phyloP scores from a whole-genome alignment of 228 moss, liverwort and hornwort genomes.

The Sphagnum magellanicum region DNA sequence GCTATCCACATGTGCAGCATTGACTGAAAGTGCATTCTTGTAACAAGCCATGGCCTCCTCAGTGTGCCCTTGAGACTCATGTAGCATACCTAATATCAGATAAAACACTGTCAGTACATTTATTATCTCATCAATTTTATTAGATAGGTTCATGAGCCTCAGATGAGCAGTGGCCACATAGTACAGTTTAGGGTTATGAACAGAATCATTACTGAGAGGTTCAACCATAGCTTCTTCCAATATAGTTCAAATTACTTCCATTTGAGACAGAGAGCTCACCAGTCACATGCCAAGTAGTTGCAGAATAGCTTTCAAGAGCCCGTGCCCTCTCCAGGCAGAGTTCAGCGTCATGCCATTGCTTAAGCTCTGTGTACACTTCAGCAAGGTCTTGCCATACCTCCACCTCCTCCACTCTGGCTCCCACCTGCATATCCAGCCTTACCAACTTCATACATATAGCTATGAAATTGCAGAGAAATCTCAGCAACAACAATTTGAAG shows the following conservation, averaged over 20 bases:
- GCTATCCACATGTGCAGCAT: slow-evolving; percentile 58
- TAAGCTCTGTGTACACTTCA: slow-evolving; percentile 40
- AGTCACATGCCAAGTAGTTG: slow-evolving; percentile 53
- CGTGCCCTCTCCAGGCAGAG: slow-evolving; percentile 57
- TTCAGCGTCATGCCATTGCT: slow-evolving; percentile 59
- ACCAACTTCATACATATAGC: neutral
- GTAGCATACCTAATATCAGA: slow-evolving; percentile 42
- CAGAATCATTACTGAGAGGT: too few relatives aligned
- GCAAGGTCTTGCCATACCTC: slow-evolving; percentile 67
- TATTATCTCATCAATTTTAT: too few relatives aligned
- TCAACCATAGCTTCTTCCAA: too few relatives aligned
- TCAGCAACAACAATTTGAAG: too few relatives aligned
- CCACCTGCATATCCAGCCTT: slow-evolving; percentile 16
- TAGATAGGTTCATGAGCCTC: too few relatives aligned
- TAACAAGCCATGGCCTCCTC: slow-evolving; percentile 63
- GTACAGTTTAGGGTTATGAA: too few relatives aligned
- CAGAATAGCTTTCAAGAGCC: slow-evolving; percentile 26
- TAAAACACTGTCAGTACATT: neutral
- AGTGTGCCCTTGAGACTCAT: slow-evolving; percentile 50
- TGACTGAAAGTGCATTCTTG: slow-evolving; percentile 65
- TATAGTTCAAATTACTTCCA: too few relatives aligned
- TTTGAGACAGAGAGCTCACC: slow-evolving; percentile 16
- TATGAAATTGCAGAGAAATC: neutral
- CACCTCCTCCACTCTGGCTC: slow-evolving; percentile 34
- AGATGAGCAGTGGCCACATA: too few relatives aligned